Evolutionary conservation across 805 yeast species (phyloP).

Genomic region (Pichia scutulata): DNA sequence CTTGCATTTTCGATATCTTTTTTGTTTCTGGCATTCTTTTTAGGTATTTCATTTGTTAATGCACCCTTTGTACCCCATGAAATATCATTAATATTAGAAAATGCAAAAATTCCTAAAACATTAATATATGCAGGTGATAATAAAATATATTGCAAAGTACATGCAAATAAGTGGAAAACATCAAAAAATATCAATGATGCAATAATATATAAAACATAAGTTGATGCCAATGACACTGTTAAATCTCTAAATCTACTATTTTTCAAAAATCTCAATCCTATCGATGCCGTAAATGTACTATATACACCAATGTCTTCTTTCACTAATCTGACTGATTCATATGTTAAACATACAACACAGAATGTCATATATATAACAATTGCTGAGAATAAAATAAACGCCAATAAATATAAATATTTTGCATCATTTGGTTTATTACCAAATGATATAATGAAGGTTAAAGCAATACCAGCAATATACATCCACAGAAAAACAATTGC

Average conservation of each 20-base stretch:
- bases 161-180: constrained; percentile 84
- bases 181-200: constrained; percentile 77
- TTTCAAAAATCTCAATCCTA: constrained; percentile 40
- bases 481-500: constrained; percentile 82
- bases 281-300: constrained; percentile 18
- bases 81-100: constrained; percentile 89
- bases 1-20: constrained; percentile 7
- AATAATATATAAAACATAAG: constrained; percentile 68
- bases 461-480: constrained; percentile 64
- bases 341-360: constrained; percentile 65
- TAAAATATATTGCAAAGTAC: constrained; percentile 73
- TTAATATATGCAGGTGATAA: constrained; percentile 85
- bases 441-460: constrained; percentile 81
- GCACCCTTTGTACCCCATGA: constrained; percentile 97
- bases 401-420: constrained; percentile 57
- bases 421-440: constrained; percentile 95
- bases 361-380: constrained; percentile 78
- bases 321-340: constrained; percentile 48
- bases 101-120: constrained; percentile 85
- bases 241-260: constrained; percentile 75
- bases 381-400: constrained; percentile 69
- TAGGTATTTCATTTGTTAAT: constrained; percentile 48
- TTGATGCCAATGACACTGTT: constrained; percentile 72
- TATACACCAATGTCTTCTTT: constrained; percentile 31
- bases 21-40: constrained; percentile 42